These are phyloP conservation scores for Cornus controversa DNA, from an alignment of 148 eudicot genomes.

Conservation along the genomic window DNA sequence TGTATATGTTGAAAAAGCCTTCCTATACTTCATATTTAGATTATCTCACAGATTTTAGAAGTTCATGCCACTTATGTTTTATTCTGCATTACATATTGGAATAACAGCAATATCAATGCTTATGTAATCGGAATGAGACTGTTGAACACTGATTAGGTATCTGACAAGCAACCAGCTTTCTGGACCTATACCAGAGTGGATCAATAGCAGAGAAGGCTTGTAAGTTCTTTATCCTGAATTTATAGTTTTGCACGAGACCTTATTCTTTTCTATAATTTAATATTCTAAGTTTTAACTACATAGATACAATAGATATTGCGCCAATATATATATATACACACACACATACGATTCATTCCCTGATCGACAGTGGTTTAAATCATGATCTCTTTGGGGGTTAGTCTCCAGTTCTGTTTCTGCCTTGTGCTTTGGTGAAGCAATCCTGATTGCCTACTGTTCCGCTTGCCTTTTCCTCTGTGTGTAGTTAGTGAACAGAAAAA, in stretches of 20 bases:
- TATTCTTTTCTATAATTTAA: neutral
- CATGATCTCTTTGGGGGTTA: too few species aligned
- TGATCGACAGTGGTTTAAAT: too few species aligned
- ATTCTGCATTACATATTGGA: neutral
- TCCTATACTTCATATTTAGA: neutral
- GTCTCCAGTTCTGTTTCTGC: too few species aligned
- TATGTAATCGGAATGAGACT: neutral
- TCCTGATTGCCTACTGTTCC: too few species aligned
- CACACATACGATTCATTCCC: too few species aligned
- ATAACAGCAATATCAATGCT: neutral
- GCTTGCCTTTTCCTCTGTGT: too few species aligned
- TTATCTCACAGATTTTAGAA: neutral
- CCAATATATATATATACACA: too few species aligned
- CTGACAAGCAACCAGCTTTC: conserved; percentile 48
- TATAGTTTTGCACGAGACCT: too few species aligned
- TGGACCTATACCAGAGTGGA: conserved; percentile 56
- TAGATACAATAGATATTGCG: too few species aligned
- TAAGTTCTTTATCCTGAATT: conserved; percentile 20
- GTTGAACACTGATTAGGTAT: conserved; percentile 33
- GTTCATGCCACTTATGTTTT: neutral
- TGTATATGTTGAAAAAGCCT: neutral
- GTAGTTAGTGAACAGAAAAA: too few species aligned
- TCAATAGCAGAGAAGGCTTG: conserved; percentile 21
- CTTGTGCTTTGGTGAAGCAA: too few species aligned
- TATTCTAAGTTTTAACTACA: neutral